Conservation (phyloP, 1,139 yeast genomes). For the Chernovozyma sophiae-reginae region DNA sequence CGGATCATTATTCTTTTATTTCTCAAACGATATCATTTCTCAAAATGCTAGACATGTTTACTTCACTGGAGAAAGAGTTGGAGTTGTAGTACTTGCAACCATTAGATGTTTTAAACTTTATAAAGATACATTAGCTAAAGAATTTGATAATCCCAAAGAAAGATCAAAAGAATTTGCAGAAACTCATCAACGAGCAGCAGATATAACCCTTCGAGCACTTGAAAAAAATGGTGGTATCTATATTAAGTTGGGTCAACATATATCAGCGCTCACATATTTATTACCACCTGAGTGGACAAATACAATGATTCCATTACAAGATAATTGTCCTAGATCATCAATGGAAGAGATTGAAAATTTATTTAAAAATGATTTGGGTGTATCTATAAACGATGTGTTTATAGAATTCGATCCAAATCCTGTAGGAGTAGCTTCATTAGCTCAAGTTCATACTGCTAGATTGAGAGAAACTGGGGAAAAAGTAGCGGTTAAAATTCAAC, state of each 20-base stretch:
- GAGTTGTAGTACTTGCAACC: conserved; percentile 64
- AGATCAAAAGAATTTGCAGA: conserved; percentile 50
- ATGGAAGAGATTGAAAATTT: conserved; percentile 62
- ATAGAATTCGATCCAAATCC: conserved; percentile 66
- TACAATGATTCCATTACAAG: conserved; percentile 91
- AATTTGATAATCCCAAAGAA: conserved; percentile 46
- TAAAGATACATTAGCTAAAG: conserved; percentile 47
- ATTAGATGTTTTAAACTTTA: conserved; percentile 62
- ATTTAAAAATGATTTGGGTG: conserved; percentile 65
- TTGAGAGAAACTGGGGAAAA: conserved; percentile 56
- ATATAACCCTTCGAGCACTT: conserved; percentile 71
- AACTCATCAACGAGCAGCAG: conserved; percentile 71
- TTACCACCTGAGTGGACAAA: conserved; percentile 93
- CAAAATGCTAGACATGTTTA: conserved; percentile 25
- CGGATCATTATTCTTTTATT: conserved; percentile 23
- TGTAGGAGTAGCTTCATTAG: conserved; percentile 92
- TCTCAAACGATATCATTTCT: conserved; percentile 28
- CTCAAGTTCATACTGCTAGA: conserved; percentile 86
- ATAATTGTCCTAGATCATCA: conserved; percentile 81
- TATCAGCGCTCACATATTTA: conserved; percentile 85
- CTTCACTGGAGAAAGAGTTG: conserved; percentile 51
- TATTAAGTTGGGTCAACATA: conserved; percentile 92
- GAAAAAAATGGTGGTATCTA: conserved; percentile 88
- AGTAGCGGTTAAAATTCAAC: conserved; percentile 95
- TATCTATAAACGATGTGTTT: conserved; percentile 62